Conservation (phyloP, 2,329 filamentous ascomycete species). For the Colletotrichum falcatum region DNA sequence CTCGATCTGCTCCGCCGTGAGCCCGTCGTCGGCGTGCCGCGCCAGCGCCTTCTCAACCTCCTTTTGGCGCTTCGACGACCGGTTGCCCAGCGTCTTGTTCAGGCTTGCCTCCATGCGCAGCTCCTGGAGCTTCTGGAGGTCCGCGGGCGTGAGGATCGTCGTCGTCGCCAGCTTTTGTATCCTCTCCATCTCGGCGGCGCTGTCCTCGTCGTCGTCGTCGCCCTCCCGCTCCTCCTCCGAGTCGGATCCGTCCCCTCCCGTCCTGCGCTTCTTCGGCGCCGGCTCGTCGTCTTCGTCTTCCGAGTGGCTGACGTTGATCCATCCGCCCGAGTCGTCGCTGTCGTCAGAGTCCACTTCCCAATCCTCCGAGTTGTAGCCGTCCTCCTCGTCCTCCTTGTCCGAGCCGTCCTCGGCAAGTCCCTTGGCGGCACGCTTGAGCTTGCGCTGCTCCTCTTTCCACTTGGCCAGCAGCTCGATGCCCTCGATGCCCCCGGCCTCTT, state of each 20-base stretch:
- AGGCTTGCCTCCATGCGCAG: constrained; percentile 81
- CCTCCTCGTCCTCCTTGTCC: constrained; percentile 71
- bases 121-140: constrained; percentile 94
- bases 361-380: constrained; percentile 65
- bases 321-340: constrained; percentile 82
- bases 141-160: constrained; percentile 92
- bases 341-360: constrained; percentile 73
- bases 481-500: constrained; percentile 84
- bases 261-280: constrained; percentile 61
- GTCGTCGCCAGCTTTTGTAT: constrained; percentile 88
- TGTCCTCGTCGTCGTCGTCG: constrained; percentile 60
- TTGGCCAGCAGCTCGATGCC: constrained; percentile 90
- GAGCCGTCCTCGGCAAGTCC: constrained; percentile 74
- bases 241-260: constrained; percentile 39
- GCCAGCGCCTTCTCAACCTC: constrained; percentile 60
- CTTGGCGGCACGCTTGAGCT: constrained; percentile 76
- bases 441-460: constrained; percentile 92
- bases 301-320: constrained; percentile 91
- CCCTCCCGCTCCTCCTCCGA: constrained; percentile 40
- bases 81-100: constrained; percentile 68
- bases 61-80: constrained; percentile 51
- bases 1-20: constrained; percentile 93
- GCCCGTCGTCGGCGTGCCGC: constrained; percentile 85
- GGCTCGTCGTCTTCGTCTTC: constrained; percentile 84
- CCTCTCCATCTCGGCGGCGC: constrained; percentile 58